A percentile compares a stretch with the other conserved stretches of the same genome.
Evolutionary conservation across 2,329 filamentous ascomycete species (phyloP).

Genomic region (Aspergillus sp.): DNA sequence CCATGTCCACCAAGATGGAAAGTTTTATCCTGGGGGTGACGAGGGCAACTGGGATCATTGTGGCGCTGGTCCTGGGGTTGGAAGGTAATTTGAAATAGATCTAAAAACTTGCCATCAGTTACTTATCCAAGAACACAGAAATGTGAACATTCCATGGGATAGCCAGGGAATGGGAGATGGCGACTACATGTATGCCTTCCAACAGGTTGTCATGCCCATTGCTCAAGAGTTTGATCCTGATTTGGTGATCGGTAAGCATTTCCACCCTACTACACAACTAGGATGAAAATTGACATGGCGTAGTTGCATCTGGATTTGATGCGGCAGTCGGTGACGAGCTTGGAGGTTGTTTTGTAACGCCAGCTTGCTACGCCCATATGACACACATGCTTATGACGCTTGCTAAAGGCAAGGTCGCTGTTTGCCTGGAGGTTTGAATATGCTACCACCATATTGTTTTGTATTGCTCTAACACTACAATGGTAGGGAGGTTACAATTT

Average conservation of each 20-base stretch:
- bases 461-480: not conserved
- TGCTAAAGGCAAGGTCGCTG: conserved; percentile 80
- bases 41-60: conserved; percentile 59
- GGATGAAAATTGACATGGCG: conserved; percentile 6
- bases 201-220: conserved; percentile 94
- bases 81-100: conserved; percentile 49
- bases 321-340: conserved; percentile 90
- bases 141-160: conserved; percentile 67
- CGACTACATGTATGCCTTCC: conserved; percentile 94
- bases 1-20: conserved; percentile 79
- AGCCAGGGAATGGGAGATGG: conserved; percentile 81
- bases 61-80: conserved; percentile 53
- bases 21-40: conserved; percentile 70
- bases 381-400: conserved; percentile 98
- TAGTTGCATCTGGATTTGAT: conserved; percentile 90
- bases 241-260: conserved; percentile 64
- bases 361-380: conserved; percentile 93
- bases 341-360: conserved; percentile 87
- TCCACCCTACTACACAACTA: not conserved
- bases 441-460: not conserved
- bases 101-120: not conserved
- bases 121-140: conserved; percentile 30
- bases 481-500: conserved; percentile 82
- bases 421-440: conserved; percentile 67
- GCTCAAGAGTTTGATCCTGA: conserved; percentile 91